Evolutionary conservation across 768 basidiomycete genomes (phyloP), one percentile per base, ranked within the genome.

Genomic region (Paxillus involutus): DNA sequence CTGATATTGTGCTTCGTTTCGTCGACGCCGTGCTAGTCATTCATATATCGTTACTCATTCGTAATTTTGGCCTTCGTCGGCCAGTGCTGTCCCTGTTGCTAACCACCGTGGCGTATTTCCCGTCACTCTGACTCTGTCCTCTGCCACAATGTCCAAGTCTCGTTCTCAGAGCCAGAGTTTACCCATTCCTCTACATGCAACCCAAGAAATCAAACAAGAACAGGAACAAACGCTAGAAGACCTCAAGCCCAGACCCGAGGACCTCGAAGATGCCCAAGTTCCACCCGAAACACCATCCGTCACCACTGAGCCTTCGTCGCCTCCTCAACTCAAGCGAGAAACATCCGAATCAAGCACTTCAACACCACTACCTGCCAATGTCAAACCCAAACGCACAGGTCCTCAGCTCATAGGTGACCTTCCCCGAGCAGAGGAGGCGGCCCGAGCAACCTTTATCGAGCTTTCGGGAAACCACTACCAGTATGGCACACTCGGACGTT

Each of bases 401-500:
- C 78, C 80, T 16, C 89, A 89, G 74, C 81, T 97, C 65, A 91
- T 98, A 59, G 81, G 81, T 7, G 76, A 93, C 72, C 81, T 97
- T 44, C 91, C 93, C 10, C 69, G 80, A 44, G 94, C 93, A 30
- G 84, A 88, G 63, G 76, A 82, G 49, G 84, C 78, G 14, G 95
- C 94, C 40, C 70, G 86, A 56, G 75, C 72, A 59, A 86, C 81
- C 9, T 98, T 96, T 68, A 74, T 71, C 58, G 82, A 90, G 72
- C 84, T 98, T 63, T 60, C 71, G 56, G 80, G 75, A 65, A 96
- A 94, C 70, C 85, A 85, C 63, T 97, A 97, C 69, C 93, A 96
- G 77, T 86, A 86, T 72, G 86, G 85, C 68, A 80, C 85, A 30
- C 75, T 98, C 51, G 96, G 96, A n/a, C 82, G 84, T 62, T 91